Percentiles rank a stretch among this genome's conserved stretches.
phyloP scores from a whole-genome alignment of 306 rosid genomes.

The Cucumis hystrix region DNA sequence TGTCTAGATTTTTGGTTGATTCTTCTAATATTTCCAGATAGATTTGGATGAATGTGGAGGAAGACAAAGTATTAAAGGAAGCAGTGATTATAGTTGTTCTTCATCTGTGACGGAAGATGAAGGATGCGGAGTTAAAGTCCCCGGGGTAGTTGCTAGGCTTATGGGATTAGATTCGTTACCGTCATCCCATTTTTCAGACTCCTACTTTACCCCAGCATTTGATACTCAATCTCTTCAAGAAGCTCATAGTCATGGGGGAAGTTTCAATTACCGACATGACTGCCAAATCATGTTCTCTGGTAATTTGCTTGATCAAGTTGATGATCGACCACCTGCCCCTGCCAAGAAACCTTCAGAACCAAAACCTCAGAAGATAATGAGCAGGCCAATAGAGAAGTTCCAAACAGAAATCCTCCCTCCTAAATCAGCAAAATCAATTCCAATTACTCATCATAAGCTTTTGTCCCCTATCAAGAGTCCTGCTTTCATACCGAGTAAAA shows the following conservation, averaged over 20 bases:
- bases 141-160: conserved; percentile 81
- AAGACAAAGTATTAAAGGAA: conserved; percentile 35
- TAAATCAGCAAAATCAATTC: conserved; percentile 79
- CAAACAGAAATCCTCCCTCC: conserved; percentile 94
- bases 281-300: conserved; percentile 44
- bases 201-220: conserved; percentile 46
- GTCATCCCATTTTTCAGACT: conserved; percentile 41
- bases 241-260: conserved; percentile 29
- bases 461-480: conserved; percentile 84
- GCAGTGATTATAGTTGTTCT: conserved; percentile 69
- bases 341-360: conserved; percentile 37
- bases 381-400: conserved; percentile 77
- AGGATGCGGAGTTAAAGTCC: conserved; percentile 46
- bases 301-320: conserved; percentile 33
- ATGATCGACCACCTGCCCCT: conserved; percentile 23
- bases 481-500: conserved; percentile 55
- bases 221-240: conserved; percentile 66
- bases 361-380: conserved; percentile 35
- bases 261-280: conserved; percentile 32
- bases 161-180: conserved; percentile 95
- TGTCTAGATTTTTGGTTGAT: neutral
- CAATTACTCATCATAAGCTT: conserved; percentile 82
- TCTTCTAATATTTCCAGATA: conserved; percentile 24
- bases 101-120: conserved; percentile 91
- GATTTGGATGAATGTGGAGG: conserved; percentile 47